Evolutionary conservation across 2,329 filamentous ascomycete genomes (phyloP), one percentile per base, ranked within the genome.

Genomic region (Parasarocladium wereldwijsianum): DNA sequence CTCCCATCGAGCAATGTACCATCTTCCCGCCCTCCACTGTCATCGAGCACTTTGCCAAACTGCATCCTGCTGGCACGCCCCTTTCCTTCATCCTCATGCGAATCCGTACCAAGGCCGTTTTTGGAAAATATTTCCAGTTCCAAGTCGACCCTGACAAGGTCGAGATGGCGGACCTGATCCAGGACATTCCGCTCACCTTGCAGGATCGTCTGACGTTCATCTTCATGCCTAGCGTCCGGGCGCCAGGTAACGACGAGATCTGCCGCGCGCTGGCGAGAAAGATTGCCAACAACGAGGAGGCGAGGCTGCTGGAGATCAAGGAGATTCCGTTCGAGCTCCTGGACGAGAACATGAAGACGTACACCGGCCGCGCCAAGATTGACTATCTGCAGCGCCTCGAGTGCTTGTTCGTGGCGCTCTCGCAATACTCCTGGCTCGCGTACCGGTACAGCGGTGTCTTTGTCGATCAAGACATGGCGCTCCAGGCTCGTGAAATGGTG

Each of bases 401-500:
- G 50, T 51, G 58, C 3, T 62, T 98, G 11, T 90, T 98, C 56
- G 81, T 82, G 43, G 64, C 72, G 17, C 59, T 98, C 21, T 83
- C 87, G 25, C 58, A 86, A 26, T 98, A 96, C 47, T 64, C 93
- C 2, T 98, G 90, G 90, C 63, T 98, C 11, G 87, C 81, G 42
- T 96, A 87, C 52, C 76, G 87, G 6, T 93, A 87, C 50, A 64
- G 73, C 4, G 81, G 82, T 28, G 65, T 92, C 29, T 93, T 94
- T 50, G 67, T 60, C 5, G 81, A 76, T 38, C 71, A 87, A 42
- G 60, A 61, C 1, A 61, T 93, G 24, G 85, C 83, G 1, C 77
- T 81, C 38, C 75, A 93, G 46, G 71, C 83, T 28, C 93, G 93
- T 46, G 52, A 57, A 6, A 49, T 92, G 29, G 75, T 86, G 2